Conservation (phyloP, 106 monocot species). For the Chionographis japonica region DNA sequence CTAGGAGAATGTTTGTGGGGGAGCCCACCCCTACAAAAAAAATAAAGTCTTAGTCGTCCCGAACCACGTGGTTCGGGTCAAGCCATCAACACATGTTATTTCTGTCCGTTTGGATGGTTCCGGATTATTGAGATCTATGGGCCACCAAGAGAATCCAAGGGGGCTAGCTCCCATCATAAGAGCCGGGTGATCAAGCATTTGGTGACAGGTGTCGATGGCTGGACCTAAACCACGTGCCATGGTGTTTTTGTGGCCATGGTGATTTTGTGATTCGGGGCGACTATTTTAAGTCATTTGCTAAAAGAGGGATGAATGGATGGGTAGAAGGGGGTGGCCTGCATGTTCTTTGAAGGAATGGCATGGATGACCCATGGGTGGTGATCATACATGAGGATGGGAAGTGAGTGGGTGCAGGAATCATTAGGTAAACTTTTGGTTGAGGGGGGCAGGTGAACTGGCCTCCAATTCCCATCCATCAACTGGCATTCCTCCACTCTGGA, state of each 20-base stretch:
- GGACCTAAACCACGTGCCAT: too few relatives aligned
- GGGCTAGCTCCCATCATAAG: too few relatives aligned
- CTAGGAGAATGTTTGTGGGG: slow-evolving; percentile 6
- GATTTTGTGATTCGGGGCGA: too few relatives aligned
- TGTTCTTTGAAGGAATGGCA: background rate
- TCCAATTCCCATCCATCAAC: background rate
- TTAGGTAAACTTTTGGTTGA: slow-evolving; percentile 4
- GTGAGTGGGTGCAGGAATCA: slow-evolving; percentile 2
- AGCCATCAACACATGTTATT: too few relatives aligned
- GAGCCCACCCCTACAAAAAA: background rate
- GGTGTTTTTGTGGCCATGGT: too few relatives aligned
- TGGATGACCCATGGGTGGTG: background rate
- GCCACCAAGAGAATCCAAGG: too few relatives aligned
- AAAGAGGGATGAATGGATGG: background rate
- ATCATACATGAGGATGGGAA: background rate
- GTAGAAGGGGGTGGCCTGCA: background rate
- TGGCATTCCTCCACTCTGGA: background rate
- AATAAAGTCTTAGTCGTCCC: background rate
- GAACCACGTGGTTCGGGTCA: too few relatives aligned
- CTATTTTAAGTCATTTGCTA: too few relatives aligned
- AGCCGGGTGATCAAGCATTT: too few relatives aligned
- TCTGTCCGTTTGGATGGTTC: too few relatives aligned
- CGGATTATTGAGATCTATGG: too few relatives aligned
- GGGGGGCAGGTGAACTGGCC: slow-evolving; percentile 3
- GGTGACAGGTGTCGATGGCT: too few relatives aligned